phyloP scores from a whole-genome alignment of 2,329 filamentous ascomycete genomes.

The Alternaria alternata region DNA sequence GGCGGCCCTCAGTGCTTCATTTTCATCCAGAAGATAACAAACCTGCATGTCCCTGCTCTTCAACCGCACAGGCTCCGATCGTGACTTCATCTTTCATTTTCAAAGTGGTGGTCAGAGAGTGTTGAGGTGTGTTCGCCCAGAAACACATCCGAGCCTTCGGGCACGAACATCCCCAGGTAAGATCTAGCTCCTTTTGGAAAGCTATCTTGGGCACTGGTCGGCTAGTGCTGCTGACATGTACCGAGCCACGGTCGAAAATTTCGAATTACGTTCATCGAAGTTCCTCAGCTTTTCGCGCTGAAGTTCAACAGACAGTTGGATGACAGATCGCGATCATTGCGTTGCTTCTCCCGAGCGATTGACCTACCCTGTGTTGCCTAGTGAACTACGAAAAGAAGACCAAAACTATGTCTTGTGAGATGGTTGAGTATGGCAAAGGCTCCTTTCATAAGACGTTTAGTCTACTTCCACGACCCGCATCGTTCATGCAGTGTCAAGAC shows the following conservation, averaged over 20 bases:
- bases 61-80: neutral
- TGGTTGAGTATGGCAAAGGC: neutral
- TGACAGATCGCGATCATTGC: neutral
- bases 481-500: neutral
- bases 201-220: neutral
- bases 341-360: neutral
- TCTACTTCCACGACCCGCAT: neutral
- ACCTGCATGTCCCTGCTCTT: neutral
- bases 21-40: neutral
- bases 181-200: neutral
- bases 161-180: neutral
- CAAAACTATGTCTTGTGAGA: neutral
- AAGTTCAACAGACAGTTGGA: neutral
- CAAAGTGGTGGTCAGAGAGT: neutral
- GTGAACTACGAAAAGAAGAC: neutral
- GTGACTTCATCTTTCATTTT: neutral
- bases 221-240: conserved; percentile 5
- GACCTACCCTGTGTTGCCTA: neutral
- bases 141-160: conserved; percentile 2
- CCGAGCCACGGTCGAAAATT: conserved; percentile 10
- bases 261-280: neutral
- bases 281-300: neutral
- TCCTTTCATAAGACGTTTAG: neutral
- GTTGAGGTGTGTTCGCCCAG: neutral
- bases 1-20: neutral